These are phyloP conservation scores for Fusarium chaquense DNA, from an alignment of 2,329 filamentous ascomycete genomes.

Conservation along the genomic window DNA sequence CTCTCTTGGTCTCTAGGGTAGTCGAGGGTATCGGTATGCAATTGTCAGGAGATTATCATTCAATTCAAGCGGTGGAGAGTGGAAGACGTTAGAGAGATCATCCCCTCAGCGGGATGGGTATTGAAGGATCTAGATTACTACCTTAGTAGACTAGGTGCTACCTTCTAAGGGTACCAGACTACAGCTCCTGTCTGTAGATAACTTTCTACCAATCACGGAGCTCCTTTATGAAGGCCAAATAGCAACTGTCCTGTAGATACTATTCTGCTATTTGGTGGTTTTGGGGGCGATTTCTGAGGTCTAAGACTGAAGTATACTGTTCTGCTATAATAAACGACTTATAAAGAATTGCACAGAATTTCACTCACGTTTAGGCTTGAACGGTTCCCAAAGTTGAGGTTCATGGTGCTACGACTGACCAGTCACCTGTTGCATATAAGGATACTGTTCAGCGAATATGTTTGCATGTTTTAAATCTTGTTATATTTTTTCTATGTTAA, in stretches of 20 bases:
- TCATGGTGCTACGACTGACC: neutral
- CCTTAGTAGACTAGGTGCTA: too few relatives aligned
- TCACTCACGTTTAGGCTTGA: neutral
- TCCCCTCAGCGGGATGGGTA: neutral
- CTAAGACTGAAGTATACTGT: too few relatives aligned
- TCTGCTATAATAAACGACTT: neutral
- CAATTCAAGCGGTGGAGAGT: neutral
- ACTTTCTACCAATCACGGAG: constrained; percentile 28
- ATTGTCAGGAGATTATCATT: too few relatives aligned
- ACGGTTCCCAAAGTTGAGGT: neutral
- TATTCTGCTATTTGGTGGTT: too few relatives aligned
- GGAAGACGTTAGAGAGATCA: neutral
- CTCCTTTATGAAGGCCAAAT: neutral
- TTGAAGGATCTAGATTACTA: neutral
- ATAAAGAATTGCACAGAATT: neutral
- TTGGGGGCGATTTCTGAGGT: too few relatives aligned
- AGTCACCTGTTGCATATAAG: neutral
- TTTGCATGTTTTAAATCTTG: neutral
- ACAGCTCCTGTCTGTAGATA: constrained; percentile 14
- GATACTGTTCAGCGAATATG: neutral
- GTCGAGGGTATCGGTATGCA: too few relatives aligned
- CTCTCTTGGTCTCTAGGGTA: too few relatives aligned
- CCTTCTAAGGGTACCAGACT: neutral
- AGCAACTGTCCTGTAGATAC: too few relatives aligned
- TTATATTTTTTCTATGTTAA: neutral